Evolutionary conservation across 2,329 filamentous ascomycete genomes (phyloP).

Genomic region (Ascochyta fabae): DNA sequence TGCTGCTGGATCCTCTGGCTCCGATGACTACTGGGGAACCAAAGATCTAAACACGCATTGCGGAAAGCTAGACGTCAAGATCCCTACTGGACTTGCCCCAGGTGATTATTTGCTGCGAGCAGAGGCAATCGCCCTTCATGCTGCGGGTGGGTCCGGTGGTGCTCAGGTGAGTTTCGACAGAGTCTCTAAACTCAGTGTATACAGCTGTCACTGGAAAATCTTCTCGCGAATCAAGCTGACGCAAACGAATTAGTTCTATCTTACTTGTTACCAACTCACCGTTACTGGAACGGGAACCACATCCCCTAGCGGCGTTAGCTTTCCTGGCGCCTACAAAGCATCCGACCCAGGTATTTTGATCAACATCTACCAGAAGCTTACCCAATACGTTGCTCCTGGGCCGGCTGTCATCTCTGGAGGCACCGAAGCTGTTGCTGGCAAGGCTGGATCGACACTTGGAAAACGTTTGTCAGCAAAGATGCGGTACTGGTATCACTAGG

Average conservation of each 20-base stretch:
- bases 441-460: constrained; percentile 29
- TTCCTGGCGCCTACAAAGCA: constrained; percentile 63
- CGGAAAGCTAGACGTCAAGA: constrained; percentile 58
- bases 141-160: constrained; percentile 52
- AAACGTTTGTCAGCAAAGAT: constrained; percentile 12
- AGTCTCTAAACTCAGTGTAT: not conserved
- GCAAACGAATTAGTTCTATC: constrained; percentile 49
- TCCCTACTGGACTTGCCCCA: constrained; percentile 60
- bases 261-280: constrained; percentile 64
- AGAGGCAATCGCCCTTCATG: constrained; percentile 67
- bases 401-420: constrained; percentile 50
- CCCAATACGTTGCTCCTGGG: constrained; percentile 61
- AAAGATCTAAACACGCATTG: constrained; percentile 56
- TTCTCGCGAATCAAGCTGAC: not conserved
- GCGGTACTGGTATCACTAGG: not conserved
- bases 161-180: constrained; percentile 26
- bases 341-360: constrained; percentile 65
- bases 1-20: constrained; percentile 48
- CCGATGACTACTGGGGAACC: constrained; percentile 58
- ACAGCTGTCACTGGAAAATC: not conserved
- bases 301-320: constrained; percentile 55
- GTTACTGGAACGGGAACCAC: constrained; percentile 62
- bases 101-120: constrained; percentile 62
- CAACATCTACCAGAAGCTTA: constrained; percentile 62
- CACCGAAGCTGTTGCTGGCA: constrained; percentile 37